These are phyloP conservation scores for Eragrostis curvula DNA, from an alignment of 176 grass and related monocot genomes.

Conservation along the genomic window DNA sequence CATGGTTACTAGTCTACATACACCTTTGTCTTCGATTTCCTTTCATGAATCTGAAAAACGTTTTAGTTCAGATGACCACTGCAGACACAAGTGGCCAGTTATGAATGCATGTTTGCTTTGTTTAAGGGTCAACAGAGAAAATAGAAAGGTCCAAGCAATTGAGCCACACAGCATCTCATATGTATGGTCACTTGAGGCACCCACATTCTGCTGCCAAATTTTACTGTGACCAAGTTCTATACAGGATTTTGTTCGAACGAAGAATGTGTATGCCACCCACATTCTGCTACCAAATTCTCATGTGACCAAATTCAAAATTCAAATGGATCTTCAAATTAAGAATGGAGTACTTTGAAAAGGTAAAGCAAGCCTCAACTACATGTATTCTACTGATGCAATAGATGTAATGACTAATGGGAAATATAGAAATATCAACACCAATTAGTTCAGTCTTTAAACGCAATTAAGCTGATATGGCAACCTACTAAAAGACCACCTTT, in stretches of 20 bases:
- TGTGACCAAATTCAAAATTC: not conserved
- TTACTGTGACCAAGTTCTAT: too few relatives aligned
- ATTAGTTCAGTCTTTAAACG: not conserved
- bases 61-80: not conserved
- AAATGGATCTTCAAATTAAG: not conserved
- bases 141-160: too few relatives aligned
- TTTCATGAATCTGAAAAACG: not conserved
- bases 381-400: not conserved
- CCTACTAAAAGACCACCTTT: not conserved
- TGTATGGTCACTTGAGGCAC: too few relatives aligned
- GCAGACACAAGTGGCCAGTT: too few relatives aligned
- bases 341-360: not conserved
- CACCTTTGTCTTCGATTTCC: not conserved
- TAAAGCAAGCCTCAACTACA: not conserved
- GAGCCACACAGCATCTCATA: too few relatives aligned
- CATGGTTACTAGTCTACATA: not conserved
- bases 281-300: not conserved
- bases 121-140: too few relatives aligned
- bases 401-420: not conserved
- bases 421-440: not conserved
- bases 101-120: too few relatives aligned
- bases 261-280: not conserved
- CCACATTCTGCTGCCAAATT: too few relatives aligned
- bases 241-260: too few relatives aligned
- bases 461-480: not conserved